These are phyloP conservation scores for Phialophora chinensis DNA, from an alignment of 2,329 filamentous ascomycete species.

Conservation along the genomic window DNA sequence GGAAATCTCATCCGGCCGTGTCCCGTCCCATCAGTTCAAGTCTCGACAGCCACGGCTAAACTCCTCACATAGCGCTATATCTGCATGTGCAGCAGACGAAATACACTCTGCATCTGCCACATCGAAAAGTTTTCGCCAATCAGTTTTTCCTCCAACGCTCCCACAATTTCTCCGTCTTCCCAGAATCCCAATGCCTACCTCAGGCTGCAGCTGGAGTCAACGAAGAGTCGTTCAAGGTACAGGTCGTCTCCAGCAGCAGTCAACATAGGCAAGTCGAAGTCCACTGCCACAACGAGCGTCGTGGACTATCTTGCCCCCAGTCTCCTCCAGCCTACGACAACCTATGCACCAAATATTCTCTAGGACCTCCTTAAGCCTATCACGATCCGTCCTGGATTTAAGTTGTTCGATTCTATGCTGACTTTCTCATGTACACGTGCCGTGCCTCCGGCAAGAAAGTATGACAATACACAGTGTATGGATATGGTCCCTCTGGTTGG, in stretches of 20 bases:
- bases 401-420: constrained; percentile 47
- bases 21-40: background rate
- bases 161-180: constrained; percentile 49
- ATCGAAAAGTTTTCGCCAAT: constrained; percentile 45
- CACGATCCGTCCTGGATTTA: constrained; percentile 48
- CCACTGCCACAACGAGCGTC: constrained; percentile 52
- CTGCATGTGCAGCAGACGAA: constrained; percentile 4
- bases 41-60: background rate
- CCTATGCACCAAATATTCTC: constrained; percentile 9
- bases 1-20: background rate
- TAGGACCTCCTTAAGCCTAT: constrained; percentile 27
- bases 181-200: constrained; percentile 44
- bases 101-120: constrained; percentile 9
- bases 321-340: constrained; percentile 40
- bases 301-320: constrained; percentile 51
- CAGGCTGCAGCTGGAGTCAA: constrained; percentile 42
- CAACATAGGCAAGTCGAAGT: constrained; percentile 45
- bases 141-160: constrained; percentile 48
- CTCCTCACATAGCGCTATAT: background rate
- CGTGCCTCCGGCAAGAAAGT: constrained; percentile 51
- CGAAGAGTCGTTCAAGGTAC: constrained; percentile 47
- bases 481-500: constrained; percentile 40
- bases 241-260: constrained; percentile 19
- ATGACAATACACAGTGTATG: constrained; percentile 53
- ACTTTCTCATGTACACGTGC: constrained; percentile 32